These are phyloP conservation scores for Paramecium pentaurelia DNA, from an alignment of 73 alveolate species.

Conservation along the genomic window DNA sequence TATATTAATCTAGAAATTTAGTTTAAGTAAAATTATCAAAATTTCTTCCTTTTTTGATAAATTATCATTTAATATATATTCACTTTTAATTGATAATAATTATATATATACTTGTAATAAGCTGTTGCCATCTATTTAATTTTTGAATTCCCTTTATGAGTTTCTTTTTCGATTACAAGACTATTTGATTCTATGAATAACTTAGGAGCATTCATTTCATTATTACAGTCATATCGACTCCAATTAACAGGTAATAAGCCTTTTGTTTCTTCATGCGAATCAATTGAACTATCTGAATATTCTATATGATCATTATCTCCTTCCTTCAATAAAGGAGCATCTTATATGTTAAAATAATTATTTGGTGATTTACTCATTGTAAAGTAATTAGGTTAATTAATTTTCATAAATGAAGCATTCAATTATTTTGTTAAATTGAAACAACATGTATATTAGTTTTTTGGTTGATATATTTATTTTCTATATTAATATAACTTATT, in stretches of 20 bases:
- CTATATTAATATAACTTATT: background rate
- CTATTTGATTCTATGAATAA: background rate
- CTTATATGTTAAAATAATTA: background rate
- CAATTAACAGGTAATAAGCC: slow-evolving; percentile 3
- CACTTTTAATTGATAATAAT: background rate
- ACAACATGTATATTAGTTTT: background rate
- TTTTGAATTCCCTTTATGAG: background rate
- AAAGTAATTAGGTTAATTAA: background rate
- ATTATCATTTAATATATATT: background rate
- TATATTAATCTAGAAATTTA: background rate
- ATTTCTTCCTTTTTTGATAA: slow-evolving; percentile 6
- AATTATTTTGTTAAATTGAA: background rate
- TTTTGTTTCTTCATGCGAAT: background rate
- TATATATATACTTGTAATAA: background rate
- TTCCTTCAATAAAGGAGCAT: background rate
- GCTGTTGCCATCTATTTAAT: background rate
- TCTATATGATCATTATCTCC: slow-evolving; percentile 14
- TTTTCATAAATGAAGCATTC: slow-evolving; percentile 21
- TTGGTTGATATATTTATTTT: background rate
- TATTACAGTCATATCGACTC: background rate
- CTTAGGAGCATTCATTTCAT: slow-evolving; percentile 8
- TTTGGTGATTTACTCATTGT: background rate
- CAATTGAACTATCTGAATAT: slow-evolving; percentile 8
- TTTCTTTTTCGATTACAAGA: background rate
- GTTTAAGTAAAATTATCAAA: background rate